phyloP scores from a whole-genome alignment of 305 asterid species.

The Rubia peregrina region DNA sequence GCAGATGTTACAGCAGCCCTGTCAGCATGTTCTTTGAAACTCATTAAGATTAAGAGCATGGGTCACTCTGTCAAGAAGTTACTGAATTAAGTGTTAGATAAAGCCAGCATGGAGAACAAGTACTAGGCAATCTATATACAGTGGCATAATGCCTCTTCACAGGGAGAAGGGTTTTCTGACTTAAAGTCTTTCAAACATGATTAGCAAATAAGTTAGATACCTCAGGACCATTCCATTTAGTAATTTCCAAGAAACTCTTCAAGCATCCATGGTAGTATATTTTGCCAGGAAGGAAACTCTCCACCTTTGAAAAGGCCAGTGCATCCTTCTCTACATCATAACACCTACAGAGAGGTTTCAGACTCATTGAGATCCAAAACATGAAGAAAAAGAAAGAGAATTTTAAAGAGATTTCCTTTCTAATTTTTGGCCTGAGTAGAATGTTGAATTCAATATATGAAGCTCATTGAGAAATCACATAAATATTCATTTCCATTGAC shows the following conservation, averaged over 20 bases:
- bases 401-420: background rate
- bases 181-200: constrained; percentile 9
- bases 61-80: background rate
- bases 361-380: background rate
- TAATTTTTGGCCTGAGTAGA: background rate
- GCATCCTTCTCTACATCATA: constrained; percentile 88
- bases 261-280: constrained; percentile 92
- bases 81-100: background rate
- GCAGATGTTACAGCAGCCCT: background rate
- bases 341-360: constrained; percentile 46
- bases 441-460: background rate
- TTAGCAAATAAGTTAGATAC: constrained; percentile 29
- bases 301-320: constrained; percentile 80
- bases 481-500: background rate
- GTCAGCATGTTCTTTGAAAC: background rate
- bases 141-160: background rate
- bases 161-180: background rate
- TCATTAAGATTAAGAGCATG: background rate
- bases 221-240: constrained; percentile 99
- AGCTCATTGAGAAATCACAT: background rate
- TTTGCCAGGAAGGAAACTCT: constrained; percentile 70
- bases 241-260: constrained; percentile 81
- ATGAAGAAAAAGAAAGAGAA: background rate
- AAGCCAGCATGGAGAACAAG: background rate
- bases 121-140: background rate